A percentile compares a stretch with the other conserved stretches of the same genome.
These are phyloP conservation scores for Citrus glauca DNA, from an alignment of 345 rosid genomes.

Conservation along the genomic window DNA sequence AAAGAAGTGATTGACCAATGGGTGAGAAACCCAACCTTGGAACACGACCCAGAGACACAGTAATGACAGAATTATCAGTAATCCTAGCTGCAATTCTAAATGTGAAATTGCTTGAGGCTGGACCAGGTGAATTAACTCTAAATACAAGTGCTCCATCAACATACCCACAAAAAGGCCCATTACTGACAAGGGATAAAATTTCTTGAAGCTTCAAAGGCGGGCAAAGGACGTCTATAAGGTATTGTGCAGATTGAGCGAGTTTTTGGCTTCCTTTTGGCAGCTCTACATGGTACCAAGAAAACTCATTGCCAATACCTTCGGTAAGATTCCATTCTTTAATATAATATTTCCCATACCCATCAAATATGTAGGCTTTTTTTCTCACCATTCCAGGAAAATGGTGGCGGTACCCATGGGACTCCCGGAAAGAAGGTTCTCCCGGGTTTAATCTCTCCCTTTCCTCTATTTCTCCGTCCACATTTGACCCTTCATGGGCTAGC, in stretches of 20 bases:
- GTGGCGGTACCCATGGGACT: slow-evolving; percentile 7
- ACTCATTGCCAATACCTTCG: slow-evolving; percentile 68
- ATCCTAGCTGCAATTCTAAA: slow-evolving; percentile 91
- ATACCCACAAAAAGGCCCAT: slow-evolving; percentile 88
- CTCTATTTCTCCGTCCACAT: slow-evolving; percentile 41
- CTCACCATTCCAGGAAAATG: slow-evolving; percentile 66
- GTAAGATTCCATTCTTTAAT: slow-evolving; percentile 81
- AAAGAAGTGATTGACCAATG: slow-evolving; percentile 71
- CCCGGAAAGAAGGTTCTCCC: slow-evolving; percentile 19
- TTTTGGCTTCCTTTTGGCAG: slow-evolving; percentile 82
- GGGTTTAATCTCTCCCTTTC: slow-evolving; percentile 44
- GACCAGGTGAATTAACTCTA: slow-evolving; percentile 95
- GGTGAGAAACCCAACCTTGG: slow-evolving; percentile 92
- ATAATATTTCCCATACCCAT: slow-evolving; percentile 65
- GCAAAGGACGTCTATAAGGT: slow-evolving; percentile 83
- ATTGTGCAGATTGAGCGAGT: slow-evolving; percentile 76
- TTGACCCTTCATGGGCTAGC: slow-evolving; percentile 33
- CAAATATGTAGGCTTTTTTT: slow-evolving; percentile 81
- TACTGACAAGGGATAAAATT: slow-evolving; percentile 87
- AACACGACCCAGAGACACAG: slow-evolving; percentile 87
- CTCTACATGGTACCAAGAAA: slow-evolving; percentile 96
- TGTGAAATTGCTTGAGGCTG: slow-evolving; percentile 68
- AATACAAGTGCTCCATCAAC: slow-evolving; percentile 93
- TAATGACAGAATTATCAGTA: slow-evolving; percentile 83
- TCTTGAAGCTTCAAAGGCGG: slow-evolving; percentile 96